Conservation (phyloP, 1,139 yeast genomes). For the Pichiaceae sp. region DNA sequence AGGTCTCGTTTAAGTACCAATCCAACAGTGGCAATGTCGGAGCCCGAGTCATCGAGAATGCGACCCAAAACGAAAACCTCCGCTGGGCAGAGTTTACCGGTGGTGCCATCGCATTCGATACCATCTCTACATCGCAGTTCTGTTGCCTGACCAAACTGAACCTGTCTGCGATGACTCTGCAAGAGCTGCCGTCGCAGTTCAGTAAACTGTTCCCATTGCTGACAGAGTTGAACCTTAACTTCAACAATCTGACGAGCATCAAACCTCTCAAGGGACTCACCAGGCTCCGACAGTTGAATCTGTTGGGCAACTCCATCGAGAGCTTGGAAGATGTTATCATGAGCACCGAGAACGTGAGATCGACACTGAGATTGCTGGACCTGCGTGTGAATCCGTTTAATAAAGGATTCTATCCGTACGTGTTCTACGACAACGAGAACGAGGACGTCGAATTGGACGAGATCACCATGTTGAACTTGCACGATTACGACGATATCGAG, state of each 20-base stretch:
- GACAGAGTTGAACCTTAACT: slow-evolving; percentile 40
- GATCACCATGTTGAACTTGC: slow-evolving; percentile 14
- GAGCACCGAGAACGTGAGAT: slow-evolving; percentile 25
- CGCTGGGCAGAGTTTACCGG: slow-evolving; percentile 18
- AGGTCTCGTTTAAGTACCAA: slow-evolving; percentile 36
- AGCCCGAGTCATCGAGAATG: slow-evolving; percentile 8
- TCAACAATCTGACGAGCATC: slow-evolving; percentile 31
- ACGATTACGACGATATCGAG: slow-evolving; percentile 23
- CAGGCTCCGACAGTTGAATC: slow-evolving; percentile 31
- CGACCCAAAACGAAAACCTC: slow-evolving; percentile 8
- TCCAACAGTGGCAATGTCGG: slow-evolving; percentile 8
- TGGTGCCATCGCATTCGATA: slow-evolving; percentile 9
- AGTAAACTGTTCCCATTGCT: slow-evolving; percentile 36
- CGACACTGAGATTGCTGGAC: slow-evolving; percentile 34
- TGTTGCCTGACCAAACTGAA: slow-evolving; percentile 33
- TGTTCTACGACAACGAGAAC: slow-evolving; percentile 32
- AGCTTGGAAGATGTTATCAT: slow-evolving; percentile 29
- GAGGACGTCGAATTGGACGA: slow-evolving; percentile 8
- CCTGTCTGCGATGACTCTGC: slow-evolving; percentile 37
- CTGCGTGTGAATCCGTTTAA: slow-evolving; percentile 44
- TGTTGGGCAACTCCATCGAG: slow-evolving; percentile 38
- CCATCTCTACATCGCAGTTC: slow-evolving; percentile 19
- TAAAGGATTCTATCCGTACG: slow-evolving; percentile 41
- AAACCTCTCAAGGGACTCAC: slow-evolving; percentile 21
- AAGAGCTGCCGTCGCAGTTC: slow-evolving; percentile 30